Percentiles rank a stretch among this genome's conserved stretches.
Evolutionary conservation across 2,329 filamentous ascomycete genomes (phyloP).

Genomic region (Fusarium verticillioides): DNA sequence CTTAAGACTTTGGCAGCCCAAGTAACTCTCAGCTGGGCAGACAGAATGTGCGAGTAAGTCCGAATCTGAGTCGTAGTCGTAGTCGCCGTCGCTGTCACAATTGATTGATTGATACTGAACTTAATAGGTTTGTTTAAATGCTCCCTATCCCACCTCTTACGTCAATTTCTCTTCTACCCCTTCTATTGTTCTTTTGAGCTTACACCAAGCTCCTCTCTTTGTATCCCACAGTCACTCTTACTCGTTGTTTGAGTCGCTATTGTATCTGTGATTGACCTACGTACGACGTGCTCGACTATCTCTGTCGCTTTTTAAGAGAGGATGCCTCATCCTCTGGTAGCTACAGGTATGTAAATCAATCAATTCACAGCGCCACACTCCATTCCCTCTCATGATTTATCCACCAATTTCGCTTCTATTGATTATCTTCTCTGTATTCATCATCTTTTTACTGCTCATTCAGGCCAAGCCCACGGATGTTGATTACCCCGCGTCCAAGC

Average conservation of each 20-base stretch:
- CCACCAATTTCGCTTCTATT: not conserved
- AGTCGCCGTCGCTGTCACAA: constrained; percentile 5
- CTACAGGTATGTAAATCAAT: constrained; percentile 34
- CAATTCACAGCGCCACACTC: not conserved
- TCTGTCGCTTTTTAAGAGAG: not conserved
- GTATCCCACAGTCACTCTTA: not conserved
- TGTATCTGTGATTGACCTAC: not conserved
- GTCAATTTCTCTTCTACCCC: not conserved
- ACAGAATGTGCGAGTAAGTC: constrained; percentile 5
- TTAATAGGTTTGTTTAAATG: constrained; percentile 20
- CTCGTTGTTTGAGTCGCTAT: not conserved
- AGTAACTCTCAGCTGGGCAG: not conserved
- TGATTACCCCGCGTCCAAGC: constrained; percentile 39
- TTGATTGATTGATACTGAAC: not conserved
- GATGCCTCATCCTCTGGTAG: constrained; percentile 40
- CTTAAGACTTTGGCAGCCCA: no score
- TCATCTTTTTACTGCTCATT: not conserved
- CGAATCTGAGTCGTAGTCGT: constrained; percentile 25
- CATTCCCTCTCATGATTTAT: not conserved
- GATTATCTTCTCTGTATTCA: not conserved
- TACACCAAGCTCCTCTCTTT: not conserved
- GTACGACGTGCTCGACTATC: constrained; percentile 4
- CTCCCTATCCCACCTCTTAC: constrained; percentile 10
- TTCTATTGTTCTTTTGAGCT: not conserved
- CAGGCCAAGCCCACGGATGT: constrained; percentile 11